phyloP scores from a whole-genome alignment of 805 yeast genomes.

The Wickerhamomyces kurtzmanii region DNA sequence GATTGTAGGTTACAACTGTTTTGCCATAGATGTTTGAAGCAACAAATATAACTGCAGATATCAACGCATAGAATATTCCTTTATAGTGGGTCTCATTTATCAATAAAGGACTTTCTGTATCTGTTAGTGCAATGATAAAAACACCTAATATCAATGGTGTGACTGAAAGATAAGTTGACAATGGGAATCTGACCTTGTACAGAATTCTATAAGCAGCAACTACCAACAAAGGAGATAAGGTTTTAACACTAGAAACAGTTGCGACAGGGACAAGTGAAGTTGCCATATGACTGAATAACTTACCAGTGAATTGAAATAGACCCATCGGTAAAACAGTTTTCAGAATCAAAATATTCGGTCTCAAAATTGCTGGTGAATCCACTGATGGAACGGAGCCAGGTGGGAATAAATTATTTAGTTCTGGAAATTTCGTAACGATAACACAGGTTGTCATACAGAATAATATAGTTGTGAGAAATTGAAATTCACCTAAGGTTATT shows the following conservation, averaged over 20 bases:
- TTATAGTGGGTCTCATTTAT: too few species aligned
- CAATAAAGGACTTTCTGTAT: too few species aligned
- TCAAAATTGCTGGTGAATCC: slow-evolving; percentile 14
- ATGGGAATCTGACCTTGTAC: slow-evolving; percentile 40
- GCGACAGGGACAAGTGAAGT: slow-evolving; percentile 59
- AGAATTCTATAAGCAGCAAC: slow-evolving; percentile 42
- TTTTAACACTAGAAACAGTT: slow-evolving; percentile 62
- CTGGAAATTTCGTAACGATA: slow-evolving; percentile 21
- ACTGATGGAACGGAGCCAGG: slow-evolving; percentile 39
- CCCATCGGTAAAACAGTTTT: slow-evolving; percentile 54
- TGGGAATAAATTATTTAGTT: slow-evolving; percentile 32
- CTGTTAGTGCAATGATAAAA: slow-evolving; percentile 23
- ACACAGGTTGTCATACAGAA: slow-evolving; percentile 29
- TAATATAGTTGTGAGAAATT: slow-evolving; percentile 41
- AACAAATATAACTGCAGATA: slow-evolving; percentile 69
- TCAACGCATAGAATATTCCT: slow-evolving; percentile 62
- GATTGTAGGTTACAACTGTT: slow-evolving; percentile 51
- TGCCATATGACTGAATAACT: slow-evolving; percentile 52
- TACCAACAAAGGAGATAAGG: slow-evolving; percentile 54
- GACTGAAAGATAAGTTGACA: slow-evolving; percentile 39
- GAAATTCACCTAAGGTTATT: slow-evolving; percentile 54
- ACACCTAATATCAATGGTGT: slow-evolving; percentile 46
- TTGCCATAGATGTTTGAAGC: slow-evolving; percentile 83
- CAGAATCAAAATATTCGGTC: slow-evolving; percentile 29
- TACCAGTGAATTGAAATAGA: slow-evolving; percentile 55